Percentiles rank a stretch among this genome's conserved stretches.
Conservation (phyloP, 1,139 yeast species). For the Yamadazyma diddensiae region DNA sequence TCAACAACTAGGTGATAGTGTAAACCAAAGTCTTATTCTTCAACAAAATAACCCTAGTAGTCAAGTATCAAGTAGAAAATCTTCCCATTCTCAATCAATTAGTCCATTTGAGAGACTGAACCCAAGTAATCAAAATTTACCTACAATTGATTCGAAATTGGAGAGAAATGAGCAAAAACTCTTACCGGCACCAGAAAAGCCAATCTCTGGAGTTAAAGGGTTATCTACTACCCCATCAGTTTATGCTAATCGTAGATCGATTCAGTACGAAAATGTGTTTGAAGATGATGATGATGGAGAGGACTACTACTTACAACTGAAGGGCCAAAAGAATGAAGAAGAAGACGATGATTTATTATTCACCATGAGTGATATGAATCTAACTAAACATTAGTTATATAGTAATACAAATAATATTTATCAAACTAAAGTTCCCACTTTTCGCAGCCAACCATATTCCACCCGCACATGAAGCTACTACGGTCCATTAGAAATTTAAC, state of each 20-base stretch:
- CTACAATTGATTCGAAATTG: constrained; percentile 15
- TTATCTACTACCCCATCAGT: constrained; percentile 39
- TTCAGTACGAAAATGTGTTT: constrained; percentile 48
- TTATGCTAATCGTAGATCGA: constrained; percentile 24
- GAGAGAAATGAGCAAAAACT: background rate
- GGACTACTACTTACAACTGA: constrained; percentile 17
- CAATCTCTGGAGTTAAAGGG: constrained; percentile 22
- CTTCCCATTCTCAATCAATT: constrained; percentile 30
- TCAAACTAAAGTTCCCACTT: no score
- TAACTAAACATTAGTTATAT: constrained; percentile 30
- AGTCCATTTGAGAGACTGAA: constrained; percentile 30
- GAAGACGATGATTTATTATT: constrained; percentile 80
- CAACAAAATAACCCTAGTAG: constrained; percentile 14
- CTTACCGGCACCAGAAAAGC: constrained; percentile 7
- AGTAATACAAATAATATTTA: no score
- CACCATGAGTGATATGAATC: constrained; percentile 88
- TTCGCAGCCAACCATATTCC: no score
- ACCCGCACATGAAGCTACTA: no score
- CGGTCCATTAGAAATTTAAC: no score
- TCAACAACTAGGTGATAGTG: constrained; percentile 51
- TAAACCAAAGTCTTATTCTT: constrained; percentile 42
- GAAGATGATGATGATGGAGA: constrained; percentile 48
- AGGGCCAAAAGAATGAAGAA: constrained; percentile 31
- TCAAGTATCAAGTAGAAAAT: constrained; percentile 21
- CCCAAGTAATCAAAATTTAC: constrained; percentile 40